Evolutionary conservation across 495 filamentous ascomycete genomes (phyloP), one percentile per base, ranked within the genome.

Genomic region (Penicillium bialowiezense): DNA sequence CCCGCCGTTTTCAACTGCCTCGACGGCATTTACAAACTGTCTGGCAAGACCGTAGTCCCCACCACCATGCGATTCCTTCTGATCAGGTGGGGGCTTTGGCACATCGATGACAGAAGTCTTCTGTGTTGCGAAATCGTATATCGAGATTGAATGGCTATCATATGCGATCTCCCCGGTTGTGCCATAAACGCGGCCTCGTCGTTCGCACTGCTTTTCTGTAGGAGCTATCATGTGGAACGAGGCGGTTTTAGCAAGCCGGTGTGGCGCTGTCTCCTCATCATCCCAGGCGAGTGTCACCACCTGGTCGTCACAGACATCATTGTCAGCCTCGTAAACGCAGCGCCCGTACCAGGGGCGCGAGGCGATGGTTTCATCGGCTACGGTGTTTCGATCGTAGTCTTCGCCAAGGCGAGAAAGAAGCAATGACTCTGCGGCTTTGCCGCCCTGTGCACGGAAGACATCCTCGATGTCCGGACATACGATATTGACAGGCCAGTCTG

Each of bases 141-240:
- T 62, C 7, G 53, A 59, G 37, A 80, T 80, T 0, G 45, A 61
- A 7, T 50, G 44, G 20, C 70, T 72, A 51, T 78, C 89, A 51
- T 95, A 92, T 55, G 78, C 78, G 23, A 97, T 82, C 70, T 97
- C 93, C 12, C 93, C 93, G 29, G 74, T 69, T 0, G 88, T 88
- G 5, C 93, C 95, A 68, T 95, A 96, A 8, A 96, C 76, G 24
- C 86, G 70, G 0, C 88, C 91, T 6, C 89, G 83, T 2, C 93
- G 78, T 42, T 92, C 78, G 64, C 93, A 97, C 37, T 95, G 86
- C 62, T 80, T 81, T 65, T 93, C 85, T 0, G 92, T 95, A 37
- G 88, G 86, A 4, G 91, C 91, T 18, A 91, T 84, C 93, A 97
- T 97, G 63, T 96, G 92, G 66, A 97, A 87, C 5, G 80, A 81